Percentiles rank a stretch among this genome's conserved stretches.
These are phyloP conservation scores for Apophysomyces sp. DNA, from an alignment of 371 early-diverging fungal genomes.

Conservation along the genomic window DNA sequence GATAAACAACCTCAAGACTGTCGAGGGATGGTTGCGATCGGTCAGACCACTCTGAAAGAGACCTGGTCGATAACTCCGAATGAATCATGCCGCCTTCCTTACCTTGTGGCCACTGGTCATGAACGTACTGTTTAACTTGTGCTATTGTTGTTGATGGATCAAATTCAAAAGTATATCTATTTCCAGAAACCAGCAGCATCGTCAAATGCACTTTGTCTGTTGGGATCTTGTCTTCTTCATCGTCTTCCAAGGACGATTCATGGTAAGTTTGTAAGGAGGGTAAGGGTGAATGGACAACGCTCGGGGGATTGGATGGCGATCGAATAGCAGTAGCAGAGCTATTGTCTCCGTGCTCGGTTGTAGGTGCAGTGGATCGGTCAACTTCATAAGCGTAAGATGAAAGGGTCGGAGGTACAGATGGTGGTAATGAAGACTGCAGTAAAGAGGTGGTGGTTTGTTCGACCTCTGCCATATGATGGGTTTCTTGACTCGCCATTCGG, in stretches of 20 bases:
- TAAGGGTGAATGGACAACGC: constrained; percentile 2
- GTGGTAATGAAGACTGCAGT: constrained; percentile 2
- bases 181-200: constrained; percentile 29
- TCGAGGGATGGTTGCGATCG: constrained; percentile 17
- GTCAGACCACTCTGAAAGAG: constrained; percentile 18
- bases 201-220: constrained; percentile 25
- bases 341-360: constrained; percentile 4
- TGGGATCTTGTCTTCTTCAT: constrained; percentile 13
- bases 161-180: constrained; percentile 23
- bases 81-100: constrained; percentile 2
- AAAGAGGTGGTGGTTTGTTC: neutral
- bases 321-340: constrained; percentile 9
- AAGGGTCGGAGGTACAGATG: constrained; percentile 6
- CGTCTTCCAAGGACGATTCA: constrained; percentile 2
- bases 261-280: constrained; percentile 6
- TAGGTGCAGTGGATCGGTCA: constrained; percentile 6
- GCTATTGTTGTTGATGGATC: constrained; percentile 18
- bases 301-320: constrained; percentile 8
- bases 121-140: constrained; percentile 22
- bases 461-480: neutral
- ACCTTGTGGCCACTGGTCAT: constrained; percentile 33
- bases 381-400: constrained; percentile 4
- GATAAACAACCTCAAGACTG: constrained; percentile 25
- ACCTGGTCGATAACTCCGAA: neutral
- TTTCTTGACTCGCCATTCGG: constrained; percentile 2